These are phyloP conservation scores for Cylindrotheca fusiformis DNA, from an alignment of 108 stramenopile species.

Conservation along the genomic window DNA sequence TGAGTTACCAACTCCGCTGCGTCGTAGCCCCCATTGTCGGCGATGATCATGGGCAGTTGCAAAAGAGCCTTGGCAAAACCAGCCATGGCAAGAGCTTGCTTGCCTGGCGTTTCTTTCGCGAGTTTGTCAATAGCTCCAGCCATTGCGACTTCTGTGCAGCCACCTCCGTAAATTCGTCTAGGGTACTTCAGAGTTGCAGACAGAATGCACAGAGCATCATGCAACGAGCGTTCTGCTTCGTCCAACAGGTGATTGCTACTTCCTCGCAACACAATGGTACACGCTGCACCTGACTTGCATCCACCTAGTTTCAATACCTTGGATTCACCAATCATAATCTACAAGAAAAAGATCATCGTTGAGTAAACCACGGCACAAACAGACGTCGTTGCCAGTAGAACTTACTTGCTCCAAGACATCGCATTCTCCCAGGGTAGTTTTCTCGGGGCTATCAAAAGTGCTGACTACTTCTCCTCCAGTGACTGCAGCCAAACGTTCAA, in stretches of 20 bases:
- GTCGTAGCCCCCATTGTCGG: constrained; percentile 99
- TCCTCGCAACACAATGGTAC: constrained; percentile 97
- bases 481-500: constrained; percentile 96
- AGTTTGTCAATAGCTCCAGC: constrained; percentile 89
- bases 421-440: constrained; percentile 92
- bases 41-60: constrained; percentile 95
- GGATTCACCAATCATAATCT: constrained; percentile 98
- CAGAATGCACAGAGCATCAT: constrained; percentile 97
- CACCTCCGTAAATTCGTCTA: constrained; percentile 94
- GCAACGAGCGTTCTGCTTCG: constrained; percentile 96
- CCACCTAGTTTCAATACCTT: constrained; percentile 93
- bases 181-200: constrained; percentile 94
- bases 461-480: constrained; percentile 96
- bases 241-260: constrained; percentile 95
- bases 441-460: constrained; percentile 98
- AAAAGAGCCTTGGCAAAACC: constrained; percentile 94
- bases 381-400: background rate
- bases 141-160: constrained; percentile 95
- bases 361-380: background rate
- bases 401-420: constrained; percentile 83
- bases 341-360: constrained; percentile 28
- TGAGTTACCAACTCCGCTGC: constrained; percentile 95
- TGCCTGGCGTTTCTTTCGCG: constrained; percentile 90
- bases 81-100: constrained; percentile 98
- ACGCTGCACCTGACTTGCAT: constrained; percentile 94